phyloP scores from a whole-genome alignment of 2,329 filamentous ascomycete species.

The Microsporum ferrugineum region DNA sequence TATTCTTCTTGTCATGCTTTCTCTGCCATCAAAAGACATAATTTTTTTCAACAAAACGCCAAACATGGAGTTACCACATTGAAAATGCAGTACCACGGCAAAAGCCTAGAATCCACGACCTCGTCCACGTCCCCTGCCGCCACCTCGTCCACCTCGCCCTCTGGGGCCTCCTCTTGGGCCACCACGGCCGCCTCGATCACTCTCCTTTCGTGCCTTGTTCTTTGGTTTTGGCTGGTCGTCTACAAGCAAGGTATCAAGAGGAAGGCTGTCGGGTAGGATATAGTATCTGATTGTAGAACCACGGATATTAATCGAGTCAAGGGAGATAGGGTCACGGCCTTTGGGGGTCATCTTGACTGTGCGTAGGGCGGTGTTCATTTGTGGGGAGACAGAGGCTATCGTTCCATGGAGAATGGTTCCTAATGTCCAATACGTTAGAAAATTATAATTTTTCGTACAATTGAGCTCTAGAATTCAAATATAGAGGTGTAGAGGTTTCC shows the following conservation, averaged over 20 bases:
- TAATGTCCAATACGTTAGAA: conserved; percentile 26
- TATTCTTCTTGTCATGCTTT: neutral
- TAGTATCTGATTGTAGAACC: conserved; percentile 94
- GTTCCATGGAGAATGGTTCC: conserved; percentile 95
- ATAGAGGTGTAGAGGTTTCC: neutral
- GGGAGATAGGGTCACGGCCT: conserved; percentile 71
- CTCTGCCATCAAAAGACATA: neutral
- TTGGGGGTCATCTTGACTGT: conserved; percentile 93
- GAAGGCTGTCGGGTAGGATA: conserved; percentile 90
- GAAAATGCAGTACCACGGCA: neutral
- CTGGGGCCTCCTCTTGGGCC: conserved; percentile 37
- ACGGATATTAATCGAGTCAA: conserved; percentile 94
- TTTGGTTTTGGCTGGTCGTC: conserved; percentile 97
- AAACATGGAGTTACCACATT: neutral
- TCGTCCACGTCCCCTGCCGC: conserved; percentile 46
- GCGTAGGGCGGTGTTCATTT: conserved; percentile 96
- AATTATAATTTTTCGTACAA: neutral
- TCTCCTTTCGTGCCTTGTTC: conserved; percentile 98
- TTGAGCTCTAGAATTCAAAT: neutral
- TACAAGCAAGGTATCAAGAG: conserved; percentile 86
- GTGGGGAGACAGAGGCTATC: conserved; percentile 88
- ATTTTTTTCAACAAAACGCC: neutral
- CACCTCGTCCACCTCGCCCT: conserved; percentile 41
- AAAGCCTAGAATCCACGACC: conserved; percentile 25
- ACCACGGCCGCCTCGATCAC: conserved; percentile 42